phyloP scores from a whole-genome alignment of 2,329 filamentous ascomycete genomes.

The Fusarium concolor region DNA sequence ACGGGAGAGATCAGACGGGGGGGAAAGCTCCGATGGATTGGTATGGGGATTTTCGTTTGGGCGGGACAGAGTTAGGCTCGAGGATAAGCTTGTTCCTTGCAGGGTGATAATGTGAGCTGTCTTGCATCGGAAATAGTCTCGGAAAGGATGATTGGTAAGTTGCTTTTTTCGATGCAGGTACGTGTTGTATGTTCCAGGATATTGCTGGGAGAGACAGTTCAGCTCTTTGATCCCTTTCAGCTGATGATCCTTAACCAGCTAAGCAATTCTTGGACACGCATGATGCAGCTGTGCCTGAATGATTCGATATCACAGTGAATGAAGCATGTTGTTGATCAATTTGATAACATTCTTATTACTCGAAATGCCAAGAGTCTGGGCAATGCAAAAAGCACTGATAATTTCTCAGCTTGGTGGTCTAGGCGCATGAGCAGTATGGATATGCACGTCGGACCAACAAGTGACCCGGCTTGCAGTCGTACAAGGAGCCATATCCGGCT shows the following conservation, averaged over 20 bases:
- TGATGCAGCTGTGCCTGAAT: neutral
- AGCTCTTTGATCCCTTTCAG: neutral
- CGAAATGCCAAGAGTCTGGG: neutral
- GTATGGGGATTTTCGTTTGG: neutral
- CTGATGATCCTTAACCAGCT: neutral
- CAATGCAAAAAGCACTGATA: neutral
- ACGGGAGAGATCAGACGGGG: neutral
- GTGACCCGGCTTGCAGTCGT: no score
- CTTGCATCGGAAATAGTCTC: neutral
- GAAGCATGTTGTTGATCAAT: neutral
- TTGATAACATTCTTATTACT: neutral
- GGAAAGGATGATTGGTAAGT: neutral
- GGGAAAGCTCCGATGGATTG: neutral
- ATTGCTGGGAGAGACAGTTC: neutral
- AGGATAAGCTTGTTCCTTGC: constrained; percentile 7
- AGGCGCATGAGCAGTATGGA: neutral
- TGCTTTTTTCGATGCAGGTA: neutral
- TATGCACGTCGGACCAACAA: fast-evolving
- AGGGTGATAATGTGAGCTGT: neutral
- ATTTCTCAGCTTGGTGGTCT: fast-evolving
- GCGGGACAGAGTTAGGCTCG: neutral
- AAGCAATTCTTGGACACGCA: neutral
- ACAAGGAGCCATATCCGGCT: neutral
- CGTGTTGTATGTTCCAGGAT: neutral
- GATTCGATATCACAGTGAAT: neutral